Conservation (phyloP, 371 early-diverging fungal species). For the Mucor lusitanicus region DNA sequence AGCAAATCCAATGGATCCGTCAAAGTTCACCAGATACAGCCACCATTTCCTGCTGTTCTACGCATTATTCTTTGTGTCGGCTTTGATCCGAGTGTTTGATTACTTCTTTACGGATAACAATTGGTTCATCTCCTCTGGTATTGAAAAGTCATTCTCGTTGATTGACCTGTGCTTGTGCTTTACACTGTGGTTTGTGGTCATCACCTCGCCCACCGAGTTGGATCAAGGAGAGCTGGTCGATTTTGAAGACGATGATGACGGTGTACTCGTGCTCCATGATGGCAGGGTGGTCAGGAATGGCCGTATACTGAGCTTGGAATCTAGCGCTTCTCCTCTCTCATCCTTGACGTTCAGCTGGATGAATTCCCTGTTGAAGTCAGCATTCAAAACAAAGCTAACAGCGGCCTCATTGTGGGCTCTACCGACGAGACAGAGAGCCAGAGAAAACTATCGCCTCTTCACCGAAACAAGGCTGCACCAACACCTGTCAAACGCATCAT, state of each 20-base stretch:
- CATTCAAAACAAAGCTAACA: conserved; percentile 58
- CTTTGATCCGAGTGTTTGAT: conserved; percentile 49
- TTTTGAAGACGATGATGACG: conserved; percentile 45
- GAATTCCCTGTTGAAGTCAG: conserved; percentile 67
- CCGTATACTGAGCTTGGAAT: conserved; percentile 61
- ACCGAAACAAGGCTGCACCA: conserved; percentile 8
- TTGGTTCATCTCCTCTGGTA: conserved; percentile 38
- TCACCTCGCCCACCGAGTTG: conserved; percentile 52
- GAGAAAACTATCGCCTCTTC: conserved; percentile 41
- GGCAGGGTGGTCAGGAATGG: conserved; percentile 49
- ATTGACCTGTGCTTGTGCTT: conserved; percentile 46
- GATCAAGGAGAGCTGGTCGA: conserved; percentile 46
- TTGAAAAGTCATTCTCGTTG: conserved; percentile 43
- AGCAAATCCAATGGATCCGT: conserved; percentile 49
- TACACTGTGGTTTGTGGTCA: conserved; percentile 40
- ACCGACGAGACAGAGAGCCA: conserved; percentile 42
- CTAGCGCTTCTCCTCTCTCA: conserved; percentile 64
- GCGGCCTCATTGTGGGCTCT: conserved; percentile 74
- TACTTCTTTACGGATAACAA: conserved; percentile 41
- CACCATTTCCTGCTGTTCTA: conserved; percentile 56
- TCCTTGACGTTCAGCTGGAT: conserved; percentile 78
- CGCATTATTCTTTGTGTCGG: conserved; percentile 43
- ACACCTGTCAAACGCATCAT: background rate
- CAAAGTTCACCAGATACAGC: conserved; percentile 56
- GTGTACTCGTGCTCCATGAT: conserved; percentile 47